Evolutionary conservation across 345 rosid species (phyloP).

Genomic region (Eucalyptus regnans): DNA sequence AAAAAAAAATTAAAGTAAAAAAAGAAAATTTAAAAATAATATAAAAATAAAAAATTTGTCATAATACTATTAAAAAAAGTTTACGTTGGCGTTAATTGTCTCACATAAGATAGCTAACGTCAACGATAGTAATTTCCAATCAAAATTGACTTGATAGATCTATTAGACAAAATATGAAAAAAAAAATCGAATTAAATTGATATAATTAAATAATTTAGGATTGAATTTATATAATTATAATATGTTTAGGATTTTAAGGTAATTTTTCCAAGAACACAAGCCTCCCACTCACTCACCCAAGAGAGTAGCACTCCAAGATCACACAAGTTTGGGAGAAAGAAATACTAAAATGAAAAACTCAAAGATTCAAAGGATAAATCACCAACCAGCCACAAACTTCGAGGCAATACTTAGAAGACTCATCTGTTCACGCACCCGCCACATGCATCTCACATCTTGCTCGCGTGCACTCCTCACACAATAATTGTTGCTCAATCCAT

Average conservation of each 20-base stretch:
- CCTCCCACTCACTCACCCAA: background rate
- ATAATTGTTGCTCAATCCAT: background rate
- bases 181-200: background rate
- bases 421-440: background rate
- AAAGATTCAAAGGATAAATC: background rate
- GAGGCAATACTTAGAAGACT: background rate
- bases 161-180: background rate
- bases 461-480: fast-evolving
- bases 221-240: background rate
- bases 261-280: background rate
- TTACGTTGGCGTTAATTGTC: fast-evolving
- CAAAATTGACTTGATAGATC: fast-evolving
- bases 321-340: background rate
- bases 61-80: background rate
- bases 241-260: background rate
- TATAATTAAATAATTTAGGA: background rate
- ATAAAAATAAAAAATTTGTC: no score
- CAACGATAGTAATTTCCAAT: background rate
- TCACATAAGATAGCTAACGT: background rate
- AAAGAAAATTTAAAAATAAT: no score
- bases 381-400: background rate
- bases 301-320: background rate
- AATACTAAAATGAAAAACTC: background rate
- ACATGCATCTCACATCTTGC: background rate
- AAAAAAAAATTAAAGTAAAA: no score